Base-by-base conservation (phyloP, 768 basidiomycete species). In the Trametes sanguinea region DNA sequence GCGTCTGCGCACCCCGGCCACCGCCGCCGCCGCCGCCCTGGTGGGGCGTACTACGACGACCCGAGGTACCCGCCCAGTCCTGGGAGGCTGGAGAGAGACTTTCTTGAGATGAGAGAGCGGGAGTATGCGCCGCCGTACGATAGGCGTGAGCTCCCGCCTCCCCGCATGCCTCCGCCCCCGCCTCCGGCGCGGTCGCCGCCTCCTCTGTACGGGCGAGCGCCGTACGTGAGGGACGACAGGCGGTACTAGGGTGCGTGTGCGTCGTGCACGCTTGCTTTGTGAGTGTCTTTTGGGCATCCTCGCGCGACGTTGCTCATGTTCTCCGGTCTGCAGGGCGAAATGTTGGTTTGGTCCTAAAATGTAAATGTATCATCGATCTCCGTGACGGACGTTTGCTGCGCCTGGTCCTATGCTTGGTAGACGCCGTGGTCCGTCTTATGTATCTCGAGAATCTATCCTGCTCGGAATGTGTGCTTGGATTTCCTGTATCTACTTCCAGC, bases 161-260 rank as follows among this genome's bases (percentile, higher is more conserved):
- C 48, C 27, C 44, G 67, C 51, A 61, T 65, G 61, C 61, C 62
- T 8, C 61, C 62, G 22, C 22, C 22, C 22, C 22, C 22, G 22
- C 22, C 22, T 8, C 68, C 65, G 22, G 64, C 66, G 2, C 58
- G 66, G 4, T 67, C 71, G 27, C 69, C 71, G 17, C 62, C 64
- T 7, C 65, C 67, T 22, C 22, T 22, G 50, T 70, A 68, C 46
- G 48, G 43, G 13, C 50, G 64, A 13, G 40, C 55, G 11, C 60
- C 51, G 29, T 70, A 67, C 47, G 65, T 58, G 10, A 45, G 61
- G 22, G 70, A 71, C 40, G 70, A 69, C 9, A 55, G 70, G 44
- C 67, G 71, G 22, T 69, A 68, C 40, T 37, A 54, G 56, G 13
- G 43, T 58, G 39, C 62, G 54, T 33, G 54, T 47, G 33, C 56